phyloP scores from a whole-genome alignment of 2,329 filamentous ascomycete genomes.

The Colletotrichum sidae region DNA sequence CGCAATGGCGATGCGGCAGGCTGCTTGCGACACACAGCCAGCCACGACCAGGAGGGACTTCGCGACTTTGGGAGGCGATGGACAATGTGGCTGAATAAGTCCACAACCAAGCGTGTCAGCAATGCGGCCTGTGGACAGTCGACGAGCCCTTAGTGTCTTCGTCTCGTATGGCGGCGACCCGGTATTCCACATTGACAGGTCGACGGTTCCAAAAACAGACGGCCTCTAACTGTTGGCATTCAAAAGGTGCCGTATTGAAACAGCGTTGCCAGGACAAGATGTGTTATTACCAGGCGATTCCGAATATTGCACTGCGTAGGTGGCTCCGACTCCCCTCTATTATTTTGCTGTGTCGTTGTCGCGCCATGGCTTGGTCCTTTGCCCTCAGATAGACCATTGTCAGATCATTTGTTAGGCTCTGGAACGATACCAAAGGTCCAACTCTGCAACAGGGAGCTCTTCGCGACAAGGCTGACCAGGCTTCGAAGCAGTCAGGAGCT shows the following conservation, averaged over 20 bases:
- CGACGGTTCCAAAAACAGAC: constrained; percentile 1
- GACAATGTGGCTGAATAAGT: constrained; percentile 16
- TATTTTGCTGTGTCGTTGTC: constrained; percentile 1
- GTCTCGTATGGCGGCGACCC: constrained; percentile 8
- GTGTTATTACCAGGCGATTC: constrained; percentile 18
- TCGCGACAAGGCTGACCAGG: constrained; percentile 24
- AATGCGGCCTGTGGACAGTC: not conserved
- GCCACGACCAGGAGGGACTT: not conserved
- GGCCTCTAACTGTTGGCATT: constrained; percentile 5
- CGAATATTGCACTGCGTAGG: constrained; percentile 5
- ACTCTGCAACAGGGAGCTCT: not conserved
- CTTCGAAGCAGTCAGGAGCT: constrained; percentile 4
- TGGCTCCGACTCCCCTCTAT: constrained; percentile 3
- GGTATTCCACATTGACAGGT: constrained; percentile 5
- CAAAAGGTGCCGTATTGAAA: constrained; percentile 32
- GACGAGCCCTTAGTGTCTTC: constrained; percentile 6
- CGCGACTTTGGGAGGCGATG: not conserved
- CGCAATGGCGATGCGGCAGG: constrained; percentile 5
- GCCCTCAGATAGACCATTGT: constrained; percentile 24
- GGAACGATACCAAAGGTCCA: constrained; percentile 16
- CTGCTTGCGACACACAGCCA: not conserved
- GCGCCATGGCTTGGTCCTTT: constrained; percentile 4
- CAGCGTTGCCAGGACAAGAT: constrained; percentile 13
- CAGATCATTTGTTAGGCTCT: constrained; percentile 13
- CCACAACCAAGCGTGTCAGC: constrained; percentile 11